A percentile compares a stretch with the other conserved stretches of the same genome.
Evolutionary conservation across 2,329 filamentous ascomycete species (phyloP).

Genomic region (Ambrosiella beaveri): DNA sequence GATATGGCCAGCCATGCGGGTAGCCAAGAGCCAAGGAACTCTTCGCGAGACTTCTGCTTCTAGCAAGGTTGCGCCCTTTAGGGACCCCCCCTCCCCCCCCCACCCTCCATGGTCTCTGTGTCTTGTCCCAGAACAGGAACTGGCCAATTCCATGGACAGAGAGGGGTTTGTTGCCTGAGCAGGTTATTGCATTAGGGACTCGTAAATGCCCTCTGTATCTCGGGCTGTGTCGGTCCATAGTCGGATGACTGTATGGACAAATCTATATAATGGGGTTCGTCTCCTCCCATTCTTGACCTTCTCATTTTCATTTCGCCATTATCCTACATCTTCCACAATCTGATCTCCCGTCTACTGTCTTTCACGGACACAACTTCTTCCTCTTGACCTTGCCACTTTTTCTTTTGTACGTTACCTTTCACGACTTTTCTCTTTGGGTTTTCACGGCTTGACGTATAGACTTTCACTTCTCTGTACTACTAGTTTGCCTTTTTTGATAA

Average conservation of each 20-base stretch:
- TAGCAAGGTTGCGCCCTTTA: too few relatives aligned
- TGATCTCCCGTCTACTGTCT: too few relatives aligned
- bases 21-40: too few relatives aligned
- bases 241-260: background rate
- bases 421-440: background rate
- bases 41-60: too few relatives aligned
- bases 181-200: background rate
- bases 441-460: background rate
- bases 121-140: too few relatives aligned
- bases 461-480: background rate
- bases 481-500: background rate
- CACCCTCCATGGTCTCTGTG: too few relatives aligned
- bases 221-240: background rate
- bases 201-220: background rate
- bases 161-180: background rate
- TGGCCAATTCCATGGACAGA: too few relatives aligned
- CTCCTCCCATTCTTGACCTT: background rate
- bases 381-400: background rate
- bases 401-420: background rate
- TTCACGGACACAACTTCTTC: too few relatives aligned
- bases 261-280: slow-evolving; percentile 4
- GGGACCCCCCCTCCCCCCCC: too few relatives aligned
- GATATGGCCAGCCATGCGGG: too few relatives aligned
- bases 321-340: too few relatives aligned
- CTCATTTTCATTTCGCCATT: background rate